phyloP scores from a whole-genome alignment of 257 asterid genomes.

The Gynochthodes officinalis region DNA sequence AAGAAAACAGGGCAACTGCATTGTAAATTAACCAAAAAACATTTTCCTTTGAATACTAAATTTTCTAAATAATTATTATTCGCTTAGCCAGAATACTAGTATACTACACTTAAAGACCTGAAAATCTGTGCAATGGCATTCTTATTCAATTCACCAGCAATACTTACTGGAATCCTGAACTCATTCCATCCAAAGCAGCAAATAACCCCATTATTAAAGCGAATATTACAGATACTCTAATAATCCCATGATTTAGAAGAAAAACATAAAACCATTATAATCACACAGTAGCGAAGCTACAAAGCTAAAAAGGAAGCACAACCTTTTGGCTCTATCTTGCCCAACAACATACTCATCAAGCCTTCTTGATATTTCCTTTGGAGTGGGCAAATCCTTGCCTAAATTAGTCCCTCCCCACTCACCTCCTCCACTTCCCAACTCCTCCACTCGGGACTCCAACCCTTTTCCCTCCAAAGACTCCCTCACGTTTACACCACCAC shows the following conservation, averaged over 20 bases:
- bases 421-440: conserved; percentile 10
- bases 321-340: conserved; percentile 92
- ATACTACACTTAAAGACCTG: not conserved
- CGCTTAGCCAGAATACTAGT: not conserved
- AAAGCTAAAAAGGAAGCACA: not conserved
- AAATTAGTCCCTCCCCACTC: conserved; percentile 31
- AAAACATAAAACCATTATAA: not conserved
- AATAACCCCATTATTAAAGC: not conserved
- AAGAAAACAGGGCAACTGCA: not conserved
- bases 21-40: not conserved
- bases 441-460: conserved; percentile 1
- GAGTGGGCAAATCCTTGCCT: conserved; percentile 61
- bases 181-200: not conserved
- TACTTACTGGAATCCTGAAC: not conserved
- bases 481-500: conserved; percentile 8
- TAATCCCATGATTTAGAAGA: not conserved
- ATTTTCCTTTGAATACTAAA: not conserved
- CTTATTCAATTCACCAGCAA: not conserved
- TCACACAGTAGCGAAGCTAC: not conserved
- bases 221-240: not conserved
- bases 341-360: conserved; percentile 79
- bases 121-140: not conserved
- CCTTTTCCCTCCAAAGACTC: conserved; percentile 16
- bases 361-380: conserved; percentile 77
- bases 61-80: not conserved